Evolutionary conservation across 345 rosid genomes (phyloP).

Genomic region (Pugionium dolabratum): DNA sequence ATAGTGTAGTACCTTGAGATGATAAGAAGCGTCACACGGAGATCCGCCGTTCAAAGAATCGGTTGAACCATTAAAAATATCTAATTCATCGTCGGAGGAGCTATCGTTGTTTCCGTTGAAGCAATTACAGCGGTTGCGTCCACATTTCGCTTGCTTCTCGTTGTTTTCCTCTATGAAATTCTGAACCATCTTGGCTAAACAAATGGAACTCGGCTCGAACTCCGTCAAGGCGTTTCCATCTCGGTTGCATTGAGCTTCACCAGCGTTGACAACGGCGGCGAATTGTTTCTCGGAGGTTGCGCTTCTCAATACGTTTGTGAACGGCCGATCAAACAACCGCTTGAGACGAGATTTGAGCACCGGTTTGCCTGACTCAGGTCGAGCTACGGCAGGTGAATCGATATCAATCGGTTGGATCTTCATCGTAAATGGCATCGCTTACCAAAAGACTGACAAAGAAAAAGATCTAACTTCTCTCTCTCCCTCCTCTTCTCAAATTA

Average conservation of each 20-base stretch:
- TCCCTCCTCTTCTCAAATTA: neutral
- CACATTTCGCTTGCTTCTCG: constrained; percentile 79
- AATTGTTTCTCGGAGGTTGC: constrained; percentile 52
- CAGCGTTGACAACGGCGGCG: constrained; percentile 5
- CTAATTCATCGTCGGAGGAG: constrained; percentile 84
- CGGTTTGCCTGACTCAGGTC: constrained; percentile 56
- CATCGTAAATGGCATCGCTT: constrained; percentile 49
- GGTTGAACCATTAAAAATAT: constrained; percentile 49
- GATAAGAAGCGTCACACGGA: constrained; percentile 53
- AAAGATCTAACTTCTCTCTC: constrained; percentile 20
- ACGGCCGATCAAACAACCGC: constrained; percentile 68
- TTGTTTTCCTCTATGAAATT: constrained; percentile 79
- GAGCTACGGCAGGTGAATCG: constrained; percentile 39
- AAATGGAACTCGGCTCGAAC: constrained; percentile 88
- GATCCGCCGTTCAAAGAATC: constrained; percentile 52
- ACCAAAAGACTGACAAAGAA: neutral
- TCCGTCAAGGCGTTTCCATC: constrained; percentile 37
- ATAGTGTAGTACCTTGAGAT: constrained; percentile 62
- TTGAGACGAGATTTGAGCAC: constrained; percentile 67
- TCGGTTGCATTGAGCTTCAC: constrained; percentile 40
- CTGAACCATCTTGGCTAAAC: constrained; percentile 87
- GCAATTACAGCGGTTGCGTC: constrained; percentile 92
- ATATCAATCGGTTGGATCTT: constrained; percentile 73
- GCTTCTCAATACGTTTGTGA: constrained; percentile 53
- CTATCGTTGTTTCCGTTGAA: constrained; percentile 75